A percentile compares a stretch with the other conserved stretches of the same genome.
These are phyloP conservation scores for Penicillium psychrofluorescens DNA, from an alignment of 495 filamentous ascomycete genomes.

Conservation along the genomic window DNA sequence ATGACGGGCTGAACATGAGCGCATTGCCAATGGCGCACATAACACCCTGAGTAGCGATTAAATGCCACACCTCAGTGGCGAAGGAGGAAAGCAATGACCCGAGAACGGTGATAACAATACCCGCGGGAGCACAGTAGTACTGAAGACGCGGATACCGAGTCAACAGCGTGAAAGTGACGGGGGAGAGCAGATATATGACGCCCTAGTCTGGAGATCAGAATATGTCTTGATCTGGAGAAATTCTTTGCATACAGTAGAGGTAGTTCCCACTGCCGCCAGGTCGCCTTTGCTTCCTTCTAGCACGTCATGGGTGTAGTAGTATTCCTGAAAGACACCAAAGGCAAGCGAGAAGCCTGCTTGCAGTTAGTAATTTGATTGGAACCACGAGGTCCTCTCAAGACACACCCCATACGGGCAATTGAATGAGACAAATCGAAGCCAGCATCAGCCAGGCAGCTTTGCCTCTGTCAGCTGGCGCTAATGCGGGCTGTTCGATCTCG, in stretches of 20 bases:
- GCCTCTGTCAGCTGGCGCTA: constrained; percentile 54
- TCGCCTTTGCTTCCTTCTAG: constrained; percentile 27
- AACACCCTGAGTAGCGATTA: constrained; percentile 50
- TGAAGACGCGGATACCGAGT: constrained; percentile 39
- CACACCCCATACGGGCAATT: constrained; percentile 59
- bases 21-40: constrained; percentile 46
- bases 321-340: constrained; percentile 45
- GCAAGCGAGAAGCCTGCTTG: constrained; percentile 40
- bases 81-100: constrained; percentile 43
- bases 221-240: neutral
- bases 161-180: constrained; percentile 42
- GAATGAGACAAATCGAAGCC: constrained; percentile 52
- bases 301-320: constrained; percentile 26
- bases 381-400: neutral
- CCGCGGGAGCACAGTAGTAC: constrained; percentile 30
- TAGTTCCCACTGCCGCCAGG: constrained; percentile 48
- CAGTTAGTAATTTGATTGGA: neutral
- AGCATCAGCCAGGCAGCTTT: constrained; percentile 60
- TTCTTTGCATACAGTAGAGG: constrained; percentile 24
- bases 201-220: constrained; percentile 24
- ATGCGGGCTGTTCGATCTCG: constrained; percentile 26
- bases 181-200: constrained; percentile 50
- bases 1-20: constrained; percentile 43
- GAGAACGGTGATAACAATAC: constrained; percentile 32
- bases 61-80: constrained; percentile 39